phyloP scores from a whole-genome alignment of 139 green algal species.

The Chlamydomonas schloesseri region DNA sequence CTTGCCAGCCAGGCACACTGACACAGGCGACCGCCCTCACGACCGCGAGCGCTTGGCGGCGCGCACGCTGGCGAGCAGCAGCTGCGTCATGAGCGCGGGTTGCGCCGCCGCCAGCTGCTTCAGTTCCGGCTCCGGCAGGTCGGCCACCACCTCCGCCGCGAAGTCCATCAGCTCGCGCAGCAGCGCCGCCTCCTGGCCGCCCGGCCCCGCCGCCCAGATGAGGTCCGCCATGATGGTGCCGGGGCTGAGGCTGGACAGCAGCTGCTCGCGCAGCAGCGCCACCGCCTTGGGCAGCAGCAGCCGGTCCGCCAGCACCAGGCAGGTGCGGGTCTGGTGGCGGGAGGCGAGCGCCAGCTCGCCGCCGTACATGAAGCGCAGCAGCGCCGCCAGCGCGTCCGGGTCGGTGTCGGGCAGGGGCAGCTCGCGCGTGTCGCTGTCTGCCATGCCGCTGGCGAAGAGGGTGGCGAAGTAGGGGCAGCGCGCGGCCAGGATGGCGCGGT shows the following conservation, averaged over 20 bases:
- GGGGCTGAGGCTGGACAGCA: neutral
- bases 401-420: neutral
- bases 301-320: neutral
- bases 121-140: neutral
- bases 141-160: too few species aligned
- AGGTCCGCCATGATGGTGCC: neutral
- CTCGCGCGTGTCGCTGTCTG: neutral
- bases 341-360: neutral
- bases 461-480: constrained; percentile 6
- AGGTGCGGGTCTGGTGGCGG: neutral
- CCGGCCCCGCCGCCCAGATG: neutral
- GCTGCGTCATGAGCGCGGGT: neutral
- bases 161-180: neutral
- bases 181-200: neutral
- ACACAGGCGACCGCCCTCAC: too few species aligned
- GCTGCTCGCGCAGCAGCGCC: neutral
- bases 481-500: constrained; percentile 1
- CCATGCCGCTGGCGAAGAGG: neutral
- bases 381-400: neutral
- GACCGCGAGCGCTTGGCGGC: neutral
- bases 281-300: neutral
- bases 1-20: too few species aligned
- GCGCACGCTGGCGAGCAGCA: neutral
- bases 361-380: constrained; percentile 1
- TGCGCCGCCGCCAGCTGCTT: neutral